A percentile compares a stretch with the other conserved stretches of the same genome.
Conservation (phyloP, 139 green algal species). For the Chlamydomonas sp. region DNA sequence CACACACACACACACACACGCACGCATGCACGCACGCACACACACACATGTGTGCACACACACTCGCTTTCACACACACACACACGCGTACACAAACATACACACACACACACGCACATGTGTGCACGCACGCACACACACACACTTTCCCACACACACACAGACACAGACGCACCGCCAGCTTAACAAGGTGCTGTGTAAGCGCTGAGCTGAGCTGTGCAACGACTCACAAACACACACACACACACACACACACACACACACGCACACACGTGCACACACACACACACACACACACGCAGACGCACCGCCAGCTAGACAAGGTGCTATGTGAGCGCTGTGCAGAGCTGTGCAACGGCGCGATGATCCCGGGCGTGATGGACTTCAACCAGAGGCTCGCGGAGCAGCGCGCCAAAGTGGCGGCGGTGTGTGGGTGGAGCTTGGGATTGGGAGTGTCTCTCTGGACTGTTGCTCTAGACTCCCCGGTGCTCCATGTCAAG, state of each 20-base stretch:
- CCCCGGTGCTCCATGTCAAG: background rate
- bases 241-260: background rate
- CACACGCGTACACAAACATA: too few species aligned
- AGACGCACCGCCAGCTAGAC: background rate
- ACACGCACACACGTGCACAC: background rate
- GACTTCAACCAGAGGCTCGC: slow-evolving; percentile 38
- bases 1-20: background rate
- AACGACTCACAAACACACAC: background rate
- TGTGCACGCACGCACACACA: slow-evolving; percentile 50
- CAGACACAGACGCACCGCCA: slow-evolving; percentile 58
- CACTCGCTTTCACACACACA: too few species aligned
- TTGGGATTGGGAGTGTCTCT: too few species aligned
- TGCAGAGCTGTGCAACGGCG: slow-evolving; percentile 67
- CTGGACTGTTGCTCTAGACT: too few species aligned
- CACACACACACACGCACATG: too few species aligned
- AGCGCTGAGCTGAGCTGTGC: background rate
- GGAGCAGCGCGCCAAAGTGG: slow-evolving; percentile 2
- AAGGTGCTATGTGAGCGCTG: slow-evolving; percentile 69
- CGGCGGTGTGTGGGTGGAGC: too few species aligned
- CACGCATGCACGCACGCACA: background rate
- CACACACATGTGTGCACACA: background rate
- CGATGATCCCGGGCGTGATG: slow-evolving; percentile 72
- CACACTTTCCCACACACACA: slow-evolving; percentile 30
- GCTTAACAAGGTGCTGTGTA: slow-evolving; percentile 45
- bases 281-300: background rate